Percentiles rank a stretch among this genome's conserved stretches.
Conservation (phyloP, 148 eudicot species). For the Rhododendron simsii region DNA sequence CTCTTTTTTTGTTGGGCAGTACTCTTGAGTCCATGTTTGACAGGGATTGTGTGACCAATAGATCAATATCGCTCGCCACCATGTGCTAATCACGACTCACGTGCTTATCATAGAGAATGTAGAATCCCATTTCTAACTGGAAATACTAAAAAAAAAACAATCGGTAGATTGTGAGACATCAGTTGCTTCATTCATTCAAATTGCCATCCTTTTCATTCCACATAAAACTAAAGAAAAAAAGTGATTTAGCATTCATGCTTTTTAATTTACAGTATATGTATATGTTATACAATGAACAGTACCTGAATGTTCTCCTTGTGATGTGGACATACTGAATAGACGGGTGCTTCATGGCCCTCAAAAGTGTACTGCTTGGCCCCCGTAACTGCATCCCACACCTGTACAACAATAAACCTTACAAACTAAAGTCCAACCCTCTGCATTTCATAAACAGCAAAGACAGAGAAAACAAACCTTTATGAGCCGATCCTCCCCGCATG, state of each 20-base stretch:
- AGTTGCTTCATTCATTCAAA: background rate
- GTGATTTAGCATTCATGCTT: background rate
- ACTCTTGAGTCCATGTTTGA: background rate
- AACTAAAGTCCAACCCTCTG: constrained; percentile 5
- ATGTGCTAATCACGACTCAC: background rate
- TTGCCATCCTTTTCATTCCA: background rate
- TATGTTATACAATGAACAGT: constrained; percentile 4
- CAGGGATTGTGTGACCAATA: background rate
- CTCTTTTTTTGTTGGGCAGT: background rate
- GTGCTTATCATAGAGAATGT: constrained; percentile 1
- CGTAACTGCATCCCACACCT: constrained; percentile 85
- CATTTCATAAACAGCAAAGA: background rate
- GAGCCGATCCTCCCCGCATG: constrained; percentile 93
- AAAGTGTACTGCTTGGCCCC: constrained; percentile 59
- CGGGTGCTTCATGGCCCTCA: constrained; percentile 90
- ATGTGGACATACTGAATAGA: constrained; percentile 82
- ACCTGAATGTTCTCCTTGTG: constrained; percentile 76
- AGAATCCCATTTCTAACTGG: constrained; percentile 27
- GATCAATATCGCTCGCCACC: background rate
- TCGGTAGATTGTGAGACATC: background rate
- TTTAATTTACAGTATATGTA: background rate
- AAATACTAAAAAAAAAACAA: background rate
- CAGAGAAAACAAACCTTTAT: constrained; percentile 55
- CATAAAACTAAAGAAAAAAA: background rate
- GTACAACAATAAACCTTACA: constrained; percentile 12